Evolutionary conservation across 2,329 filamentous ascomycete species (phyloP), one percentile per base, ranked within the genome.

Genomic region (Emmonsiellopsis sp.): DNA sequence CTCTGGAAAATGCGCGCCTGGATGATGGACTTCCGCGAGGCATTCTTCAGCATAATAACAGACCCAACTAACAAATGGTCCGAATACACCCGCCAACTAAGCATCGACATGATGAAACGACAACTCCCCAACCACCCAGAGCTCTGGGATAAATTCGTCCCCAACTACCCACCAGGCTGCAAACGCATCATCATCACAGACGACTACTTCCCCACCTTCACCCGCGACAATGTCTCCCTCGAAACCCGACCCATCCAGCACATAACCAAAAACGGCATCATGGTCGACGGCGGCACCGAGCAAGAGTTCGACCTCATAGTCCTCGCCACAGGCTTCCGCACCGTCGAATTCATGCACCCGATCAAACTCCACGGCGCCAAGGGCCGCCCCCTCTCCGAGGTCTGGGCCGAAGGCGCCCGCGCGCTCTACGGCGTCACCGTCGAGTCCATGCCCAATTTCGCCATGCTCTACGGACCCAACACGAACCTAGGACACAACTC

Each of bases 401-500:
- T 81, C n/a, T 84, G 80, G 81, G 9, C 37, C 30, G 63, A 69
- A 2, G 79, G 79, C 7, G 76, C 79, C 0, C 66, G 63, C 20
- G 80, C 79, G 9, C 72, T 76, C 10, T 73, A 77, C 55, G 78
- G 79, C 47, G 72, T 78, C 5, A 73, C 73, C 0, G 75, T 80
- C 3, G 74, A 78, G 51, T 68, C 69, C 5, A 67, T 81, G 48
- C 78, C 78, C 1, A 81, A 81, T 55, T 81, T 81, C 57, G 76
- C 69, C 46, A 78, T 81, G 71, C 69, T 82, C 49, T 82, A 81
- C 62, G 80, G 79, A 0, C 79, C 78, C 2, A 82, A 81, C 62
- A 81, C 77, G 1, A 78, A 77, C 51, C 67, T 77, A 52, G 79
- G 76, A 0, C 77, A 80, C 62, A 81, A 79, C 56, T 75, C 71